Evolutionary conservation across 208 protist species (phyloP).

Genomic region (Balamuthia mandrillaris): DNA sequence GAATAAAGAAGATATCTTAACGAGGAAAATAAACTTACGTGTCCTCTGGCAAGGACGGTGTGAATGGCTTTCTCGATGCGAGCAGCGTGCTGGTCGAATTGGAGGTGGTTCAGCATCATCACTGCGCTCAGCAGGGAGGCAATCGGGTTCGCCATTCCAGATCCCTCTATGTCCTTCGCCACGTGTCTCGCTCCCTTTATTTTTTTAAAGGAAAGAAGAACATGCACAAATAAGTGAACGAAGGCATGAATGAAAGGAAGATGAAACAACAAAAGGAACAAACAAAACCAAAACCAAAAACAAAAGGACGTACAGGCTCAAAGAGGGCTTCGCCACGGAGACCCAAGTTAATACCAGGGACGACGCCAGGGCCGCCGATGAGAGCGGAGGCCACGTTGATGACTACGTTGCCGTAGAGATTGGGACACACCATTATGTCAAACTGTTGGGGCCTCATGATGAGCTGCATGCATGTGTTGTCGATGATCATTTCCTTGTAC

Average conservation of each 20-base stretch:
- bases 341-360: constrained; percentile 21
- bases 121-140: constrained; percentile 43
- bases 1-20: not conserved
- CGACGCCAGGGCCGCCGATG: constrained; percentile 59
- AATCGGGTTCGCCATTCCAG: not conserved
- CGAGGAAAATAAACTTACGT: not conserved
- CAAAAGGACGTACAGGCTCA: constrained; percentile 46
- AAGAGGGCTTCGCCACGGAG: constrained; percentile 48
- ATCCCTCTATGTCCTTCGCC: not conserved
- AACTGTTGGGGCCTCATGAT: not conserved
- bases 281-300: not conserved
- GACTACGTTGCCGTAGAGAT: constrained; percentile 59
- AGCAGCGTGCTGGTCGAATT: constrained; percentile 3
- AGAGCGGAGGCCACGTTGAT: constrained; percentile 51
- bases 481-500: constrained; percentile 64
- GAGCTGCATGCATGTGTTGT: constrained; percentile 70
- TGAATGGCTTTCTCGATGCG: constrained; percentile 45
- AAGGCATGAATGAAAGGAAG: too few species aligned
- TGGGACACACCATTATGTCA: not conserved
- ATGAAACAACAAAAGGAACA: too few species aligned
- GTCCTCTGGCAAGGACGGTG: not conserved
- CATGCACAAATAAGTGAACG: not conserved
- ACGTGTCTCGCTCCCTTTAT: constrained; percentile 54
- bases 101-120: constrained; percentile 49
- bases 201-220: constrained; percentile 31